Evolutionary conservation across 1,284 basidiomycete genomes (phyloP), one percentile per base, ranked within the genome.

Genomic region (Rhizoctonia solani): DNA sequence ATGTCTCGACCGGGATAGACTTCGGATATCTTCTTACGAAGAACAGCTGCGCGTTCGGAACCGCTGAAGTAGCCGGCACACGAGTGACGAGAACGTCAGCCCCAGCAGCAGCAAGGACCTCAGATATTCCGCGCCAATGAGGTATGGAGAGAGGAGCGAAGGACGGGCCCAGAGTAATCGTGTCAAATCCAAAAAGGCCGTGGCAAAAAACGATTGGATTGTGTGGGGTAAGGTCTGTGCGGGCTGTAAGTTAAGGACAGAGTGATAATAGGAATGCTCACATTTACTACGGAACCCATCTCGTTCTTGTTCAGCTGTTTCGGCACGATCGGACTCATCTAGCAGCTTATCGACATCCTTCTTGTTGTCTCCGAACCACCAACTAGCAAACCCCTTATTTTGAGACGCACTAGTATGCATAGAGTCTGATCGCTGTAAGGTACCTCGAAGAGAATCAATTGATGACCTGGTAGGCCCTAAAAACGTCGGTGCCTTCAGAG

Each of bases 51-150:
- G 56, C 95, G 84, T 69, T 96, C 92, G 88, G 80, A 34, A 93
- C 91, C 23, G 88, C 88, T 71, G 88, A 90, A 1, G 92, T 96
- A 0, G 95, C 94, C 0, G 95, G 94, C 0, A 98, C 95, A 30
- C 92, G 86, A 0, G 93, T 92, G 72, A 97, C 91, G 72, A 98
- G 83, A 32, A 97, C 92, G 75, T 98, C 90, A n/a, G 85, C 85
- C 16, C 93, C 95, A 74, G 90, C 93, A 27, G 88, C 83, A 74
- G 95, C 88, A 8, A 98, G 82, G 5, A 90, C 92, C 74, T 97
- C 92, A 73, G 89, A 89, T 71, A 98, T 95, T 2, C 95, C 95
- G 41, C 95, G 85, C 95, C 95, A 98, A 76, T 98, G 94, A 3
- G 88, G 84, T 53, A 98, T 92, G 73, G 94, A 87, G 27, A 98